A percentile compares a stretch with the other conserved stretches of the same genome.
Conservation (phyloP, 2,329 filamentous ascomycete species). For the Trichophyton verrucosum region DNA sequence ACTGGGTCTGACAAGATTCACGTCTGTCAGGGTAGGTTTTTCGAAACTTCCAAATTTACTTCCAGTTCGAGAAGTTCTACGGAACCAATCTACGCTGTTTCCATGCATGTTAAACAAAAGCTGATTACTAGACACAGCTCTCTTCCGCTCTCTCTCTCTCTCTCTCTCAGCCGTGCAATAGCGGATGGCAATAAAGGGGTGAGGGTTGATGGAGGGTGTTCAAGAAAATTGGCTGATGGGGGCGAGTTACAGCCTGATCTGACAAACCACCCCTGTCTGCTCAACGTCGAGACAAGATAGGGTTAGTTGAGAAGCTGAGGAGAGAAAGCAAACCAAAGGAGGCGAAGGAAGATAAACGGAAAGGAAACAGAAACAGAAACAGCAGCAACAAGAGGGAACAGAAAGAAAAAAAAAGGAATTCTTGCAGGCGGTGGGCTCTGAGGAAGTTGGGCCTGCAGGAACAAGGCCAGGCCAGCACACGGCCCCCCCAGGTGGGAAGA, state of each 20-base stretch:
- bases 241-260: neutral
- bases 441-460: neutral
- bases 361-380: neutral
- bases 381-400: neutral
- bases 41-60: conserved; percentile 4
- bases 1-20: conserved; percentile 2
- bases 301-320: too few species aligned
- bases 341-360: neutral
- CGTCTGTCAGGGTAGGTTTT: conserved; percentile 1
- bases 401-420: neutral
- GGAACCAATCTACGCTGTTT: neutral
- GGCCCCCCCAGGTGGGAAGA: neutral
- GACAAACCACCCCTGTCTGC: neutral
- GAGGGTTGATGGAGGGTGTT: too few species aligned
- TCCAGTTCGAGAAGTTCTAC: conserved; percentile 4
- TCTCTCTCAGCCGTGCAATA: neutral
- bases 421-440: neutral
- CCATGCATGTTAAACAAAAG: neutral
- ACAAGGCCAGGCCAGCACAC: neutral
- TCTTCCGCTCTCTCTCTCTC: too few species aligned
- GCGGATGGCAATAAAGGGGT: neutral
- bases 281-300: neutral
- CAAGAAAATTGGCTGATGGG: too few species aligned
- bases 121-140: neutral
- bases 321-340: too few species aligned